Percentiles rank a stretch among this genome's conserved stretches.
Evolutionary conservation across 805 yeast species (phyloP).

Genomic region (Yamadazyma takamatsuzukensis): DNA sequence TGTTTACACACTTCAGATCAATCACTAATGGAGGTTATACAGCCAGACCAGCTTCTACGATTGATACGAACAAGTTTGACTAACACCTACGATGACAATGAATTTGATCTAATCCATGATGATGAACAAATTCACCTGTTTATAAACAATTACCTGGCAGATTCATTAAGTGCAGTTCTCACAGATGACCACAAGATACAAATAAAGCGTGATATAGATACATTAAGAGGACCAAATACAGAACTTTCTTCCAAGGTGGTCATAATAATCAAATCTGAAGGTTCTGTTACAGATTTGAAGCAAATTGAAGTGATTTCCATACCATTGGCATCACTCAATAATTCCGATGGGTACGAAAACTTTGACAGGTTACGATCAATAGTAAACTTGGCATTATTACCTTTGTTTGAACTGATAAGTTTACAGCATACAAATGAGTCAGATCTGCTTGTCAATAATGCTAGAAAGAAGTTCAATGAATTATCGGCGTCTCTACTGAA

Average conservation of each 20-base stretch:
- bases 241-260: conserved; percentile 10
- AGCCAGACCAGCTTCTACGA: conserved; percentile 1
- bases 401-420: conserved; percentile 52
- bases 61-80: background rate
- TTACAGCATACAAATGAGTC: conserved; percentile 27
- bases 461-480: conserved; percentile 66
- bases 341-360: conserved; percentile 16
- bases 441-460: conserved; percentile 26
- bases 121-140: conserved; percentile 1
- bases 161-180: conserved; percentile 4
- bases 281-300: conserved; percentile 16
- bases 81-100: background rate
- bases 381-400: conserved; percentile 60
- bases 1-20: background rate
- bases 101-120: conserved; percentile 1
- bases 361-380: conserved; percentile 57
- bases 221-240: background rate
- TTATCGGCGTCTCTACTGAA: conserved; percentile 64
- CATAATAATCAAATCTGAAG: conserved; percentile 43
- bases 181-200: background rate
- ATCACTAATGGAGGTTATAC: conserved; percentile 4
- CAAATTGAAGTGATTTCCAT: conserved; percentile 7
- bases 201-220: conserved; percentile 6
- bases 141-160: conserved; percentile 3
- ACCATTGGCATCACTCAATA: no score